Evolutionary conservation across 805 yeast species (phyloP), one percentile per base, ranked within the genome.

Genomic region (Candida parachauliodes): DNA sequence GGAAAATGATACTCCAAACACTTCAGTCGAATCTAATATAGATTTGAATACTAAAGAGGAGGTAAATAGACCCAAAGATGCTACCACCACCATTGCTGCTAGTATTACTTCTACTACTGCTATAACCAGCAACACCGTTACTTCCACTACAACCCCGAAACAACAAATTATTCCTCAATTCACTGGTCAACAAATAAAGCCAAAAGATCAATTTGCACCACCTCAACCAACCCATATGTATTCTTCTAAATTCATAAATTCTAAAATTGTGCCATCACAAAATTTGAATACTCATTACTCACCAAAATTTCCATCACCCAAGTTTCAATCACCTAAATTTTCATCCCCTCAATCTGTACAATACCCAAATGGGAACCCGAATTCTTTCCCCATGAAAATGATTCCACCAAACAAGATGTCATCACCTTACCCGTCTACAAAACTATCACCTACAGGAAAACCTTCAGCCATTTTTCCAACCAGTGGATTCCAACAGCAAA

Each of bases 11-110:
- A 31, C 40, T 3, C 36, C 32, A 9, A 31, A 37, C 12, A 37
- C 40, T 29, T 37, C 40, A 11, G 15, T 25, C 17, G 39, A 31
- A 12, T 28, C 39, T 2, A 25, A 15, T 30, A 18, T 10, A 23
- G 33, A 32, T 3, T 8, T 23, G 4, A 27, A 5, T 15, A 16
- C 15, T 14, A 14, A 27, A n/a, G 15, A 27, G 16, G 18, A 5
- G 15, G 30, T n/a, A 12, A 12, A 33, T 8, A 3, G 11, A 22
- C 11, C 30, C 9, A 16, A 8, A 16, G 17, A 16, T 8, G 20
- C 31, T 3, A 20, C 25, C 16, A 20, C 23, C 4, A 24, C 9
- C 24, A 22, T 22, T 24, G 30, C 8, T 11, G 4, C 17, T 16
- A 10, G 23, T n/a, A 19, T 27, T 5, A 12, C 28, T 26, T 7